Percentiles rank a stretch among this genome's conserved stretches.
These are phyloP conservation scores for Wallemia mellicola DNA, from an alignment of 1,284 basidiomycete species.

Conservation along the genomic window DNA sequence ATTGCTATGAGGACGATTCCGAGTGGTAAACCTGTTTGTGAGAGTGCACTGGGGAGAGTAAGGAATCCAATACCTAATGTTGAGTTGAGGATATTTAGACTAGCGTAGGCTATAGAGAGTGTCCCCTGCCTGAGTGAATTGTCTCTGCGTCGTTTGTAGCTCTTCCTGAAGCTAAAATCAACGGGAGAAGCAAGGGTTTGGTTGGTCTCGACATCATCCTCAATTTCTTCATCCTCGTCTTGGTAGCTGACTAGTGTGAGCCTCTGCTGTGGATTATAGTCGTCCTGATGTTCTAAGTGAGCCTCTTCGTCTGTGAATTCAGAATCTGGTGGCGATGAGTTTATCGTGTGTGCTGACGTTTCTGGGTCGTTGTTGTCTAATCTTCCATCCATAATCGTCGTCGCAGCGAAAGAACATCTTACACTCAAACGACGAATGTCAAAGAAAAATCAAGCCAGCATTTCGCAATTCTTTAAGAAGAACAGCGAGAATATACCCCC, in stretches of 20 bases:
- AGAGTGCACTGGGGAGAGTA: conserved; percentile 9
- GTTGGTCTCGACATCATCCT: background rate
- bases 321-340: background rate
- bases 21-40: conserved; percentile 10
- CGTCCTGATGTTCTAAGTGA: background rate
- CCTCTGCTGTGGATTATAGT: background rate
- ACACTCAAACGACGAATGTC: background rate
- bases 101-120: background rate
- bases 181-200: background rate
- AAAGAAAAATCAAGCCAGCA: background rate
- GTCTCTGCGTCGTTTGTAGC: background rate
- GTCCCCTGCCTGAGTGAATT: conserved; percentile 1
- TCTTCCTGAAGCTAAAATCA: background rate
- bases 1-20: conserved; percentile 15
- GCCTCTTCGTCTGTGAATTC: background rate
- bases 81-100: background rate
- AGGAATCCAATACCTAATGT: background rate
- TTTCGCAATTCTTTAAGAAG: background rate
- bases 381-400: background rate
- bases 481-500: background rate
- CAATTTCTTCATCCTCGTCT: background rate
- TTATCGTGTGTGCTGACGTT: background rate
- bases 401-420: background rate
- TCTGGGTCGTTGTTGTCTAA: background rate
- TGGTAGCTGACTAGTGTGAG: background rate